A percentile compares a stretch with the other conserved stretches of the same genome.
These are phyloP conservation scores for Neopestalotiopsis sp. DNA, from an alignment of 2,329 filamentous ascomycete genomes.

Conservation along the genomic window DNA sequence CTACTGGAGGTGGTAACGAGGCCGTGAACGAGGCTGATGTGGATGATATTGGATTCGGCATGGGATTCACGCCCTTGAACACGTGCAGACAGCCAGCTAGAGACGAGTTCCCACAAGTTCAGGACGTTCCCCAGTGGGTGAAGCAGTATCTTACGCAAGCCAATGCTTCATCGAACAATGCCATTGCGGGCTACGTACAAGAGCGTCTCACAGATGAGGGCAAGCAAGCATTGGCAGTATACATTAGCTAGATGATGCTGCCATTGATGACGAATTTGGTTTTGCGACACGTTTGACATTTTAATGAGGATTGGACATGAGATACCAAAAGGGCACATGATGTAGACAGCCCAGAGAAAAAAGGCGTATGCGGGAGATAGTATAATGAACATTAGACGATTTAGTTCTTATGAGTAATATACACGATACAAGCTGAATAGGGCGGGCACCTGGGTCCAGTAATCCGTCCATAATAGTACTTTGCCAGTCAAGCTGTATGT, in stretches of 20 bases:
- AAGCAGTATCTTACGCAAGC: constrained; percentile 77
- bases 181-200: constrained; percentile 70
- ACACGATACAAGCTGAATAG: background rate
- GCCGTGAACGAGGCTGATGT: constrained; percentile 86
- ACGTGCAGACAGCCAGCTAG: constrained; percentile 77
- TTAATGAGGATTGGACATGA: constrained; percentile 9
- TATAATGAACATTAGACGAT: constrained; percentile 1
- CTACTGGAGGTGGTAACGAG: constrained; percentile 71
- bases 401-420: background rate
- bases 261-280: background rate
- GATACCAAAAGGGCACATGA: constrained; percentile 10
- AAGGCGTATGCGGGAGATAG: constrained; percentile 4
- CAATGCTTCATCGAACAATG: constrained; percentile 74
- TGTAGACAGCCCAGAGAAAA: background rate
- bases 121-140: constrained; percentile 85
- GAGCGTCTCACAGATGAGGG: constrained; percentile 71
- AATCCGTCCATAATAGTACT: too few species aligned
- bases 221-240: constrained; percentile 56
- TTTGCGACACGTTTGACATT: background rate
- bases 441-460: too few species aligned
- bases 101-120: constrained; percentile 87
- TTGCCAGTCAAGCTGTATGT: too few species aligned
- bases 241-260: constrained; percentile 39
- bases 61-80: constrained; percentile 92
- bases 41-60: constrained; percentile 92